Evolutionary conservation across 1,139 yeast genomes (phyloP).

Genomic region (Diutina ranongensis): DNA sequence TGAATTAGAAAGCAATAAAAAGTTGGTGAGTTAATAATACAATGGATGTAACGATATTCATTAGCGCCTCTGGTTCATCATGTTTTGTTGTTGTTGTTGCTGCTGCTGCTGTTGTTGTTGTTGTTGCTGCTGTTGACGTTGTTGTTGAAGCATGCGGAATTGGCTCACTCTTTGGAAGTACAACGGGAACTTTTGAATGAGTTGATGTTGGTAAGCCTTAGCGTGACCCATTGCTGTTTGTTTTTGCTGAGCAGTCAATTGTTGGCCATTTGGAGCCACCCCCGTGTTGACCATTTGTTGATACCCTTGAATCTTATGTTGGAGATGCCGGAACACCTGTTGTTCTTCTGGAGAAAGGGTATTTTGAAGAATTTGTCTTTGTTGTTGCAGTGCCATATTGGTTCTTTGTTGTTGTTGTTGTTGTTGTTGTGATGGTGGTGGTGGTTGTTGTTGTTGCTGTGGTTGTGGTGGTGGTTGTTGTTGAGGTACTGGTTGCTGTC

Average conservation of each 20-base stretch:
- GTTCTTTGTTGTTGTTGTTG: slow-evolving; percentile 8
- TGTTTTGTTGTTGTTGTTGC: slow-evolving; percentile 8
- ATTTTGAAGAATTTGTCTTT: slow-evolving; percentile 34
- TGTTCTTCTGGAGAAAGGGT: slow-evolving; percentile 34
- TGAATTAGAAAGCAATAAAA: slow-evolving; percentile 2
- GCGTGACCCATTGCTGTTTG: slow-evolving; percentile 37
- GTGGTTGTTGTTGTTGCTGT: slow-evolving; percentile 9
- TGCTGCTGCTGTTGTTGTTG: slow-evolving; percentile 3
- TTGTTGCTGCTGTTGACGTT: slow-evolving; percentile 10
- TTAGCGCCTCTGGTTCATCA: slow-evolving; percentile 9
- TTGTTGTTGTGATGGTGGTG: slow-evolving; percentile 7
- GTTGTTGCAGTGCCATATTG: slow-evolving; percentile 29
- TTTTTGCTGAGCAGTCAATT: slow-evolving; percentile 33
- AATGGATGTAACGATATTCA: background rate
- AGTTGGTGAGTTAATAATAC: slow-evolving; percentile 3
- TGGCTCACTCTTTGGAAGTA: slow-evolving; percentile 35
- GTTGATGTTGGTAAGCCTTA: slow-evolving; percentile 30
- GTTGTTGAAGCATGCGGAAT: slow-evolving; percentile 24
- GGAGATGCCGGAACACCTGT: slow-evolving; percentile 32
- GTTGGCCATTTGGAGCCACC: slow-evolving; percentile 32
- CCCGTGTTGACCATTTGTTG: slow-evolving; percentile 37
- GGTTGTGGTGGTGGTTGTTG: slow-evolving; percentile 8
- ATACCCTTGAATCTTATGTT: slow-evolving; percentile 29
- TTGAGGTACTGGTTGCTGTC: slow-evolving; percentile 10
- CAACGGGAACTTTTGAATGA: slow-evolving; percentile 31